These are phyloP conservation scores for Lasiosphaeris hirsuta DNA, from an alignment of 495 filamentous ascomycete species.

Conservation along the genomic window DNA sequence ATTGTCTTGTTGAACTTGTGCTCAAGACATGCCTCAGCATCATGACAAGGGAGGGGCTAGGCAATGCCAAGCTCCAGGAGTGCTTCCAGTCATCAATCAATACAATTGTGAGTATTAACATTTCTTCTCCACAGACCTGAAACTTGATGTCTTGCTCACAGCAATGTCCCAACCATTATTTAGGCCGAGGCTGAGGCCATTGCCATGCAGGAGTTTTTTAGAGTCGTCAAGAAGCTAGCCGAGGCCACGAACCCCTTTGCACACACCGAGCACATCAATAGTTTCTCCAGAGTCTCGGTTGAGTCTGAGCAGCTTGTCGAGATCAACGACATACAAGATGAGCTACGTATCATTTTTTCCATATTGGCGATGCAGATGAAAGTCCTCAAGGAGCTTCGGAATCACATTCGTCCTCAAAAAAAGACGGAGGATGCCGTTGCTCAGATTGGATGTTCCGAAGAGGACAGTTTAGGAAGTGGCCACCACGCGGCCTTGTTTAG, in stretches of 20 bases:
- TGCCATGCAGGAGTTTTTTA: constrained; percentile 10
- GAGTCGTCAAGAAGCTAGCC: background rate
- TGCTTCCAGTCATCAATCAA: constrained; percentile 17
- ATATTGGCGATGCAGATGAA: too few species aligned
- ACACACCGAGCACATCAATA: too few species aligned
- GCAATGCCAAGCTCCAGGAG: constrained; percentile 13
- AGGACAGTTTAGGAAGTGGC: too few species aligned
- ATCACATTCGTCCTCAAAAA: too few species aligned
- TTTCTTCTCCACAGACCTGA: background rate
- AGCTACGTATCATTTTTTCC: too few species aligned
- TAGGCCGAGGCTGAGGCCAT: constrained; percentile 14
- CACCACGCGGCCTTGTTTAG: too few species aligned
- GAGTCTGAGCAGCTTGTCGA: too few species aligned
- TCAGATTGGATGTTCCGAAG: too few species aligned
- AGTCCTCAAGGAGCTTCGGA: too few species aligned
- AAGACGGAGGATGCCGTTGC: too few species aligned
- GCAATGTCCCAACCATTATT: background rate
- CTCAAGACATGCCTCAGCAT: constrained; percentile 13
- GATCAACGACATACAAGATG: too few species aligned
- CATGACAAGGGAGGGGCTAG: constrained; percentile 12
- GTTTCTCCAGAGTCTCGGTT: too few species aligned
- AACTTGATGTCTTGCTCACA: background rate
- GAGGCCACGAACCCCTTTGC: constrained; percentile 8
- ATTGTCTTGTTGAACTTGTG: constrained; percentile 9
- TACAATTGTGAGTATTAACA: constrained; percentile 8